Conservation (phyloP, 768 basidiomycete species). For the Chalciporus sphaerocephalus region DNA sequence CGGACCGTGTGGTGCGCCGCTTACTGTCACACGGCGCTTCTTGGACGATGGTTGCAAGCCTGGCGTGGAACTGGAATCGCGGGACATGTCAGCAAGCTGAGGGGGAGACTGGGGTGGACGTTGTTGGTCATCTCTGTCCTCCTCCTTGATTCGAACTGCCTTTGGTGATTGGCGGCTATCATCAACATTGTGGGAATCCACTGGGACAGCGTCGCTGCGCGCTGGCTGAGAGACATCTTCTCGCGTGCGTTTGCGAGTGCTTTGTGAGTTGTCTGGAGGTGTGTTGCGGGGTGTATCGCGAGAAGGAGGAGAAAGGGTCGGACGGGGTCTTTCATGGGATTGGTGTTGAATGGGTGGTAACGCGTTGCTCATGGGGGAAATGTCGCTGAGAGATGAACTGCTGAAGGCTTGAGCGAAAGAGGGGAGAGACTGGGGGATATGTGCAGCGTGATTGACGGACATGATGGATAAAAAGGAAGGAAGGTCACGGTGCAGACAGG, state of each 20-base stretch:
- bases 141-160: slow-evolving; percentile 56
- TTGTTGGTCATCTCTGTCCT: slow-evolving; percentile 47
- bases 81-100: slow-evolving; percentile 6
- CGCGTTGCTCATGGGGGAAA: slow-evolving; percentile 48
- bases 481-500: neutral
- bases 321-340: slow-evolving; percentile 32
- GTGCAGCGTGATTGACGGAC: slow-evolving; percentile 44
- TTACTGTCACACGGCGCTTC: slow-evolving; percentile 69
- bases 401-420: slow-evolving; percentile 78
- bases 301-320: slow-evolving; percentile 32
- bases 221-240: slow-evolving; percentile 33
- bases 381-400: slow-evolving; percentile 47
- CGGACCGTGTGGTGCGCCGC: slow-evolving; percentile 48
- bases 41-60: slow-evolving; percentile 43
- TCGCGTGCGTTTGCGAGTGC: slow-evolving; percentile 43
- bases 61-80: slow-evolving; percentile 35
- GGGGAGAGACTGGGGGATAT: slow-evolving; percentile 61
- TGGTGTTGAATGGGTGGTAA: slow-evolving; percentile 64
- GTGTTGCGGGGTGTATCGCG: slow-evolving; percentile 25
- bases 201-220: slow-evolving; percentile 32
- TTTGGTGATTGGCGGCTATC: slow-evolving; percentile 43
- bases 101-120: slow-evolving; percentile 38
- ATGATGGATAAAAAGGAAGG: slow-evolving; percentile 27
- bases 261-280: slow-evolving; percentile 29
- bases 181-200: slow-evolving; percentile 32